phyloP scores from a whole-genome alignment of 306 rosid species.

The Alnus glutinosa region DNA sequence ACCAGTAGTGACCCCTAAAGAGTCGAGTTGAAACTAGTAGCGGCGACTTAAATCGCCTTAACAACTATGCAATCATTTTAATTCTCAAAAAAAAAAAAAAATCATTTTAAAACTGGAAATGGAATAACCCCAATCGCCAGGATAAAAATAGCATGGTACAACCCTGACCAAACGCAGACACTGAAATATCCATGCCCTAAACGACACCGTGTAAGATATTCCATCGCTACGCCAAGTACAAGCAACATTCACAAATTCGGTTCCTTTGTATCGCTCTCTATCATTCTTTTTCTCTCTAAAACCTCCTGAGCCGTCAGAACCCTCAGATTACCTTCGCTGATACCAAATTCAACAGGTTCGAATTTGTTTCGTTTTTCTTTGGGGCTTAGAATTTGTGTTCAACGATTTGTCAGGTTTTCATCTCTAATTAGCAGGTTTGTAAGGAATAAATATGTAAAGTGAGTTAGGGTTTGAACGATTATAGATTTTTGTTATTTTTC shows the following conservation, averaged over 20 bases:
- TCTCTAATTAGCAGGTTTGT: background rate
- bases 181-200: background rate
- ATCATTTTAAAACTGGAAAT: background rate
- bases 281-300: background rate
- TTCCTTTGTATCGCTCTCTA: background rate
- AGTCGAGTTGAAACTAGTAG: too few relatives aligned
- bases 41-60: too few relatives aligned
- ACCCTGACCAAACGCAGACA: background rate
- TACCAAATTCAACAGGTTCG: constrained; percentile 10
- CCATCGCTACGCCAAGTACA: background rate
- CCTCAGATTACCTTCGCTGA: background rate
- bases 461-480: background rate
- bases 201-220: constrained; percentile 5
- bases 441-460: background rate
- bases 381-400: background rate
- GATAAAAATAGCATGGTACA: background rate
- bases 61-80: background rate
- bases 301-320: background rate
- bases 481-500: background rate
- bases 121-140: too few relatives aligned
- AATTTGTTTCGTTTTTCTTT: background rate
- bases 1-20: too few relatives aligned
- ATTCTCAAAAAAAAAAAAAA: too few relatives aligned
- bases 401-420: background rate
- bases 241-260: background rate